Evolutionary conservation across 257 asterid species (phyloP), one percentile per base, ranked within the genome.

Genomic region (Dorcoceras hygrometricum): DNA sequence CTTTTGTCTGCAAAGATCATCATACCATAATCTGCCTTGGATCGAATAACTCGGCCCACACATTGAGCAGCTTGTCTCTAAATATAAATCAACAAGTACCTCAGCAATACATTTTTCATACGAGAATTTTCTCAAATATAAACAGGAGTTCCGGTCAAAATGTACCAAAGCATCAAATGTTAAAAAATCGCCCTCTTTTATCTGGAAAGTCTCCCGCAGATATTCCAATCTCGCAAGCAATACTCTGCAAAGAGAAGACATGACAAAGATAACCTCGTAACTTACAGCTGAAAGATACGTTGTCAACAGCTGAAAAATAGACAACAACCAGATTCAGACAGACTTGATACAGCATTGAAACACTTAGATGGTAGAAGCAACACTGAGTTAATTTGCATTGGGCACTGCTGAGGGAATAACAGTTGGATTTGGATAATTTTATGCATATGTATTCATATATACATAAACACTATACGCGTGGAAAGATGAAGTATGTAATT

Each of bases 61-160:
- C 99, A 93, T 77, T 94, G 97, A 64, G 99, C 97, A 81, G 97
- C 97, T 90, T 90, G 99, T 68, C 99, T 90, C 99, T 93, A 86
- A 23, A 57, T 23, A 71, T 46, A 61, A 2, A 68, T 14, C 26
- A 58, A 50, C 34, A 63, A 63, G 32, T 59, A 28, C 60, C 28
- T 36, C 48, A 23, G 19, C 22, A 63, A 43, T 22, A 43, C 36
- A 57, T 28, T 23, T 57, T 70, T 16, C 4, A 57, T 59, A 32
- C 31, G 7, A 29, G n/a, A 61, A 25, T 31, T 46, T 51, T 6
- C 20, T 25, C 50, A 24, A 8, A 62, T 2, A 12, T 14, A 29
- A 58, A 55, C 62, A 59, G 23, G 24, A 63, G 69, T 27, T 65
- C 22, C 57, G n/a, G 57, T 39, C 19, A 27, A 73, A 54, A 62